Base-by-base conservation (phyloP, 2,329 filamentous ascomycete genomes). In the Paracamarosporium sp. region DNA sequence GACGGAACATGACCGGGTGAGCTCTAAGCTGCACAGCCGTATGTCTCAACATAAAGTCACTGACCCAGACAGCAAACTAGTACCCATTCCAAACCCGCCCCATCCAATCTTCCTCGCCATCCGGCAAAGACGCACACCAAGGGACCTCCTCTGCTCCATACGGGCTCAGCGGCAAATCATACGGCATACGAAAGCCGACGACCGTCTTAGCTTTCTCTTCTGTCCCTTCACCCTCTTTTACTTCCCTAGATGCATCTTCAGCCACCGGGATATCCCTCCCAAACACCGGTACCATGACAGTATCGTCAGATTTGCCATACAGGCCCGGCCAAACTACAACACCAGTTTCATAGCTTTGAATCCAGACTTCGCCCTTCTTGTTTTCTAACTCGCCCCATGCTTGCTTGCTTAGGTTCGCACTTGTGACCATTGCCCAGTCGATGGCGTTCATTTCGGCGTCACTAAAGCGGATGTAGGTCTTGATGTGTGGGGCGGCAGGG, bases 321-420 rank as follows among this genome's bases (percentile, higher is more conserved):
- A 87, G 66, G 20, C 71, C 86, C 0, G 93, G 92, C 91, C 92
- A 96, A 0, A 96, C 83, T 45, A 96, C 72, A 1, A 97, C 91
- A 0, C 93, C 93, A 30, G 92, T 85, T 73, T 97, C 93, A 80
- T 89, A 97, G 28, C 91, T 95, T 56, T 89, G 88, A 27, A 96
- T 86, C 33, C 88, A 84, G 28, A 92, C 60, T 66, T 91, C 85
- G 0, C 85, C 86, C 0, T 81, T 79, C 3, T 80, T 74, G 59
- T 84, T 86, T 7, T 73, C 74, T 2, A 84, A 81, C 35, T 90
- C 87, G 1, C 93, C 93, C 93, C 93, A 97, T 0, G 93, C 93
- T 76, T 96, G 92, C 60, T 89, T 94, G 1, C 91, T 95, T 2
- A 97, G 75, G 65, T 96, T 97, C n/a, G 93, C 92, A n/a, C 91